A percentile compares a stretch with the other conserved stretches of the same genome.
Evolutionary conservation across 176 grass and related monocot species (phyloP).

Genomic region (Hsuehochloa calcarea): DNA sequence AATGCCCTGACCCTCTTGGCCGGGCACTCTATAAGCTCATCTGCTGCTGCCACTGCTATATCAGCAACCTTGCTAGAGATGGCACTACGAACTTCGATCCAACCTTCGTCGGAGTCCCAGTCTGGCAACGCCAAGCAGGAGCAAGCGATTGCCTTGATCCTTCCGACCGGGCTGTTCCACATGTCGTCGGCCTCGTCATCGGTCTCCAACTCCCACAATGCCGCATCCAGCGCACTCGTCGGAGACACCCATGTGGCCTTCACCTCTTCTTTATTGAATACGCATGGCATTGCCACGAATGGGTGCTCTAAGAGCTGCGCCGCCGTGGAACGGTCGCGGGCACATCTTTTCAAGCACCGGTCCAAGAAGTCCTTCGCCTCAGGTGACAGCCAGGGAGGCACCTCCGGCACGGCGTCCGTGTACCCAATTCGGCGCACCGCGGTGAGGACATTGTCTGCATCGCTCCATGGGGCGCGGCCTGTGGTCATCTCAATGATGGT

Average conservation of each 20-base stretch:
- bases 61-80: neutral
- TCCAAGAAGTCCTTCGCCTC: too few species aligned
- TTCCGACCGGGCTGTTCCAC: neutral
- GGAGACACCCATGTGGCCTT: constrained; percentile 41
- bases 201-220: constrained; percentile 9
- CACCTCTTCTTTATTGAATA: neutral
- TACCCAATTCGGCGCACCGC: too few species aligned
- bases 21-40: neutral
- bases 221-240: constrained; percentile 37
- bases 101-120: neutral
- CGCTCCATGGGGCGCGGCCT: too few species aligned
- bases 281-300: neutral
- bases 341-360: too few species aligned
- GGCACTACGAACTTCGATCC: neutral
- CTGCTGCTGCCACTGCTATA: neutral
- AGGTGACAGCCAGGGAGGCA: too few species aligned
- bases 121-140: neutral
- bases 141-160: neutral
- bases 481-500: too few species aligned
- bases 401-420: too few species aligned
- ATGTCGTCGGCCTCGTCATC: neutral
- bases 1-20: neutral
- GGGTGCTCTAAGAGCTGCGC: too few species aligned
- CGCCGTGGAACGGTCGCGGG: too few species aligned
- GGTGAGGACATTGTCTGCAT: too few species aligned